Evolutionary conservation across 805 yeast species (phyloP).

Genomic region (Saccharomycopsis sp.): DNA sequence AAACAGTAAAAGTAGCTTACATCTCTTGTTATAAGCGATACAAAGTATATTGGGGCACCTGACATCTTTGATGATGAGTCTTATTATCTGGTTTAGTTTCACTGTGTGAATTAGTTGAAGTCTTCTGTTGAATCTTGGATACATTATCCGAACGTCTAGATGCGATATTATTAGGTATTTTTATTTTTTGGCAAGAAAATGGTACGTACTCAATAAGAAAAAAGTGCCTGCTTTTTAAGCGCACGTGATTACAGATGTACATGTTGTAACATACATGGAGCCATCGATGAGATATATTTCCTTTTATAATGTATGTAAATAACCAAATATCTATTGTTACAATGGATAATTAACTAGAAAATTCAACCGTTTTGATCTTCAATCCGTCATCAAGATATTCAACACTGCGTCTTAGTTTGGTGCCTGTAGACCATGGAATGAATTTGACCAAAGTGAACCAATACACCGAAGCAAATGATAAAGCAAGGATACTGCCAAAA

Average conservation of each 20-base stretch:
- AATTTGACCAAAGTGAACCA: conserved; percentile 11
- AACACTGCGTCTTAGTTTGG: conserved; percentile 1
- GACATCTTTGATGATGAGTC: conserved; percentile 5
- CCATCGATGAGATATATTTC: too few relatives aligned
- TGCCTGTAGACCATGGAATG: conserved; percentile 5
- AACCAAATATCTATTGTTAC: neutral
- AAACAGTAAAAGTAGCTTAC: conserved; percentile 25
- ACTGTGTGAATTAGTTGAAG: too few relatives aligned
- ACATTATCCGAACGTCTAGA: too few relatives aligned
- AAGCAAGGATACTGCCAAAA: conserved; percentile 8
- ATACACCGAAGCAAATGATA: conserved; percentile 6
- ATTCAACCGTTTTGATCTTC: conserved; percentile 1
- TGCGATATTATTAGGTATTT: too few relatives aligned
- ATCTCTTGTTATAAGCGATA: conserved; percentile 51
- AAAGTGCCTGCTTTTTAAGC: too few relatives aligned
- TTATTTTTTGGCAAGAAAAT: too few relatives aligned
- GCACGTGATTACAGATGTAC: too few relatives aligned
- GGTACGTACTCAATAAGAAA: neutral
- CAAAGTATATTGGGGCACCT: conserved; percentile 37
- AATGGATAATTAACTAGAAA: neutral
- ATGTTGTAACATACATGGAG: too few relatives aligned
- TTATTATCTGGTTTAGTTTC: too few relatives aligned
- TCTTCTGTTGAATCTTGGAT: too few relatives aligned
- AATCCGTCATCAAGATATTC: conserved; percentile 2
- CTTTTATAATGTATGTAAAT: too few relatives aligned